phyloP scores from a whole-genome alignment of 768 basidiomycete species.

The Cyathus striatus region DNA sequence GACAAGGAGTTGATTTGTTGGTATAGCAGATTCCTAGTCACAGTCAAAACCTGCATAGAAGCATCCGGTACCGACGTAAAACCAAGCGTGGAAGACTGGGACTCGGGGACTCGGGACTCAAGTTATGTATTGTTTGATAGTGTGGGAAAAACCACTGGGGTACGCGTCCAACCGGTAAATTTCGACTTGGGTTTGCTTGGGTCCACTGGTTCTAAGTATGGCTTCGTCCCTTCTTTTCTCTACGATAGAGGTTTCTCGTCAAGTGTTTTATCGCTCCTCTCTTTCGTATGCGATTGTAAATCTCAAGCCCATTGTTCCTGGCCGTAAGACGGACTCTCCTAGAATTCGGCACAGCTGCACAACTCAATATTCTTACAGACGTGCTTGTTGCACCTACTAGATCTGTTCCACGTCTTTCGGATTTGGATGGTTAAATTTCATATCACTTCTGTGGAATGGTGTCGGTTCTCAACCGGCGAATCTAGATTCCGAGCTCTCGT shows the following conservation, averaged over 20 bases:
- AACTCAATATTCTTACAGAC: constrained; percentile 28
- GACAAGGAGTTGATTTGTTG: too few relatives aligned
- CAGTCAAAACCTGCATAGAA: too few relatives aligned
- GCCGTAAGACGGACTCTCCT: constrained; percentile 58
- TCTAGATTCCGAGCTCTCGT: constrained; percentile 62
- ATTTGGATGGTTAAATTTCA: constrained; percentile 38
- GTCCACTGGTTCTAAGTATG: too few relatives aligned
- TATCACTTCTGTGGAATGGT: neutral
- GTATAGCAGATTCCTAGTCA: too few relatives aligned
- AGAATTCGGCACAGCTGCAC: neutral
- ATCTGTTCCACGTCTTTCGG: constrained; percentile 49
- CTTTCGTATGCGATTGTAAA: constrained; percentile 88
- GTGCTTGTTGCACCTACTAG: constrained; percentile 58
- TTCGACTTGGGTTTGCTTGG: too few relatives aligned
- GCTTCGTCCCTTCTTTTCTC: constrained; percentile 55
- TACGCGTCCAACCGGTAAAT: too few relatives aligned
- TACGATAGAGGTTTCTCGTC: constrained; percentile 72
- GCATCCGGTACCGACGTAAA: too few relatives aligned
- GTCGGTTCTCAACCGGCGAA: constrained; percentile 3
- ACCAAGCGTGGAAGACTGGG: too few relatives aligned
- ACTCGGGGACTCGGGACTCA: too few relatives aligned
- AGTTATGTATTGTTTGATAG: too few relatives aligned
- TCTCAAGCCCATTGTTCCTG: constrained; percentile 89
- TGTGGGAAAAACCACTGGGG: too few relatives aligned
- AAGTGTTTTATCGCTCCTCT: constrained; percentile 65